Percentiles rank a stretch among this genome's conserved stretches.
phyloP scores from a whole-genome alignment of 2,329 filamentous ascomycete species.

The Penicillium sp. region DNA sequence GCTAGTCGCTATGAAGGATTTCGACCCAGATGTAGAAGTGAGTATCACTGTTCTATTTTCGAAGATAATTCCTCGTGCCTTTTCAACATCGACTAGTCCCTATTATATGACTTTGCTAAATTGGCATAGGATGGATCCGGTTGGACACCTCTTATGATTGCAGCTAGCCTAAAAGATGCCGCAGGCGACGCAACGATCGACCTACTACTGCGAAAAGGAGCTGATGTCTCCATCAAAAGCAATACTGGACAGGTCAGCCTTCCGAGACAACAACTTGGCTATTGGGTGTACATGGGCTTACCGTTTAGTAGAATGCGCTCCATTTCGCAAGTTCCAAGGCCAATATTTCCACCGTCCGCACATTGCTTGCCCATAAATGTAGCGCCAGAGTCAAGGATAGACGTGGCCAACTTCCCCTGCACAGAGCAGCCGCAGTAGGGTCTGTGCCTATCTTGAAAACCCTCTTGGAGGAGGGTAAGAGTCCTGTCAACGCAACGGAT shows the following conservation, averaged over 20 bases:
- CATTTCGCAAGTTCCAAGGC: conserved; percentile 91
- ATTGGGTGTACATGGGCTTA: conserved; percentile 5
- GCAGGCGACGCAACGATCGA: conserved; percentile 49
- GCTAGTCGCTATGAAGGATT: conserved; percentile 67
- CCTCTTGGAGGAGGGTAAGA: conserved; percentile 69
- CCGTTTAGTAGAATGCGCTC: conserved; percentile 66
- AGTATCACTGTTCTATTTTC: neutral
- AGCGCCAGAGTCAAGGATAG: conserved; percentile 79
- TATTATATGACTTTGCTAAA: neutral
- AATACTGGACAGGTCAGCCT: conserved; percentile 42
- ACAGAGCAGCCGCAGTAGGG: conserved; percentile 86
- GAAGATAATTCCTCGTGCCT: neutral
- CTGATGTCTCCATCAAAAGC: conserved; percentile 48
- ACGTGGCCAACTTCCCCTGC: conserved; percentile 84
- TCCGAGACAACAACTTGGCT: neutral
- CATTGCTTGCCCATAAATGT: conserved; percentile 73
- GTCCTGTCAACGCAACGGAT: conserved; percentile 82
- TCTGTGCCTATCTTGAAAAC: conserved; percentile 83
- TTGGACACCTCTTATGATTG: conserved; percentile 54
- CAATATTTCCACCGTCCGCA: conserved; percentile 76
- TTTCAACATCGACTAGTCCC: neutral
- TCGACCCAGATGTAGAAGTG: conserved; percentile 81
- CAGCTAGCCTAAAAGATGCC: conserved; percentile 47
- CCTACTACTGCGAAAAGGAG: conserved; percentile 48
- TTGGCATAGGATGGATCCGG: conserved; percentile 46